Base-by-base conservation (phyloP, 2,329 filamentous ascomycete genomes). In the Verruconis gallopava region DNA sequence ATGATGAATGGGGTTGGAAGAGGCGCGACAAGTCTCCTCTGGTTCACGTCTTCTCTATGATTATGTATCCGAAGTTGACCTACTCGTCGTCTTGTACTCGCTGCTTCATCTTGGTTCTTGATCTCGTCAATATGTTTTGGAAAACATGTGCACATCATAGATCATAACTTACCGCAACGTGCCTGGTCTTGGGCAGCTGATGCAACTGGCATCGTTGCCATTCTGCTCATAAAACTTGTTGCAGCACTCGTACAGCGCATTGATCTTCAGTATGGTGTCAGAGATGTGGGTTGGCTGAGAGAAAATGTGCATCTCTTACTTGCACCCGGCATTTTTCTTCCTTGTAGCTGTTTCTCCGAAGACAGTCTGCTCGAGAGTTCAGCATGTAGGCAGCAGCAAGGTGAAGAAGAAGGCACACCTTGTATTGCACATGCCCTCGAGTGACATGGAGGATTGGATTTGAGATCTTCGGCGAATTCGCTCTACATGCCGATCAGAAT, bases 211-310 rank as follows among this genome's bases (percentile, higher is more conserved):
- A 18, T 77, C 64, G 43, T 93, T 79, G 13, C 91, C 88, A 46
- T 83, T 74, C 44, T 74, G 71, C 52, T 79, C 66, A 63, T 98
- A 96, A 58, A 96, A 94, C 11, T 75, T 73, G 54, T 88, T 79
- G 62, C 91, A 98, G 63, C 91, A 98, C 51, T 91, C 81, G 61
- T 96, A 98, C 18, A 98, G 67, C 2, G 85, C 84, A 57, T 89
- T 79, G 44, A 98, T 73, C 54, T 85, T 68, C 14, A 65, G 60
- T 4, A 13, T 18, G 48, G 13, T 30, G 25, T 30, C 4, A 14
- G 22, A 41, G 28, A 3, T 11, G 13, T 17, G 3, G 9, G 4
- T 5, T 1, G 12, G 3, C 17, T 2, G 9, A 20, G 32, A 3
- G 22, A 2, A 3, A n/a, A 14, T 6, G 17, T 14, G n/a, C 14